Evolutionary conservation across 305 asterid species (phyloP).

Genomic region (Solanum hybrid): DNA sequence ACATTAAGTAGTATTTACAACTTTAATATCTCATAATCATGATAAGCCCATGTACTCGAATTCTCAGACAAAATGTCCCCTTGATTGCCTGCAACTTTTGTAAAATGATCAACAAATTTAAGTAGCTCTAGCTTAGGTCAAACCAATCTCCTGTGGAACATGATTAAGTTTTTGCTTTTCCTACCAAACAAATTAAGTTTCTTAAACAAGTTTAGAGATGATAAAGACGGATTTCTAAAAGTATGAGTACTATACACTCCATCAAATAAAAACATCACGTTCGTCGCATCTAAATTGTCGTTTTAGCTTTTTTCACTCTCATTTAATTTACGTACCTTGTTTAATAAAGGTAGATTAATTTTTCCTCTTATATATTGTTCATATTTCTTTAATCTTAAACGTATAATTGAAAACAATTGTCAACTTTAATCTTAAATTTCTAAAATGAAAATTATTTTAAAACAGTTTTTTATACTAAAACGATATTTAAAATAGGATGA

Average conservation of each 20-base stretch:
- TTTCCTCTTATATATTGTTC: neutral
- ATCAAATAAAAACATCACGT: neutral
- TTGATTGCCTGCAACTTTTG: constrained; percentile 4
- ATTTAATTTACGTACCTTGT: neutral
- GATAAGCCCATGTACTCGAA: constrained; percentile 2
- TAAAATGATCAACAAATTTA: neutral
- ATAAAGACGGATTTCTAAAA: neutral
- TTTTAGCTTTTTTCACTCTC: neutral
- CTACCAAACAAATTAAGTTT: neutral
- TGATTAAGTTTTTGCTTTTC: neutral
- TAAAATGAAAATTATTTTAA: neutral
- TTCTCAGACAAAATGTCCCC: constrained; percentile 18
- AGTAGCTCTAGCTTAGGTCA: neutral
- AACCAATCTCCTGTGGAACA: neutral
- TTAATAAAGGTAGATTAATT: neutral
- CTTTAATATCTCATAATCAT: constrained; percentile 1
- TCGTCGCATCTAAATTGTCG: neutral
- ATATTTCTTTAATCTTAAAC: neutral
- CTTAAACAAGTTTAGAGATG: neutral
- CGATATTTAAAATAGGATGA: neutral
- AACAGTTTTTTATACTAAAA: neutral
- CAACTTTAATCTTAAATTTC: neutral
- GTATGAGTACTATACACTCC: neutral
- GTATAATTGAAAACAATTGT: neutral
- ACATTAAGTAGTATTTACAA: constrained; percentile 6